Conservation (phyloP, 805 yeast species). For the Candida ovalis region DNA sequence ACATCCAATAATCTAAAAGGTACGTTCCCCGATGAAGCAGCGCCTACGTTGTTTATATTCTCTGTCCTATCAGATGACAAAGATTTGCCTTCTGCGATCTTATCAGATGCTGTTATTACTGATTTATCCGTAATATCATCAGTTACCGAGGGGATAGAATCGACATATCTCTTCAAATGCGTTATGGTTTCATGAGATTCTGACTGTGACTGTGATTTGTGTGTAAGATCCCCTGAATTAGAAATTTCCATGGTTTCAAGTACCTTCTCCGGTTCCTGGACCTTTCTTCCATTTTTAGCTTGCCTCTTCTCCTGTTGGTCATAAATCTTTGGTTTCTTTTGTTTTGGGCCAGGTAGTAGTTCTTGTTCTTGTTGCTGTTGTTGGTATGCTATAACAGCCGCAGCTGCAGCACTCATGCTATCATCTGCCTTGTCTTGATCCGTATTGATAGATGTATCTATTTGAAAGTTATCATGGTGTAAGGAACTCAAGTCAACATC, state of each 20-base stretch:
- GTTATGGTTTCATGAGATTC: no score
- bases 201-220: not conserved
- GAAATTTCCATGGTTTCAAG: no score
- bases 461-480: slow-evolving; percentile 24
- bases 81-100: no score
- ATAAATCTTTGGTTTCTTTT: not conserved
- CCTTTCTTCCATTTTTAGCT: no score
- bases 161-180: no score
- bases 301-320: not conserved
- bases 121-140: no score
- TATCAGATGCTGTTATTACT: no score
- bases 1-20: slow-evolving; percentile 16
- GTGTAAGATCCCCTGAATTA: not conserved
- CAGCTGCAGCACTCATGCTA: slow-evolving; percentile 19
- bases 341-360: not conserved
- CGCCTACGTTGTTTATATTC: not conserved
- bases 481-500: slow-evolving; percentile 22
- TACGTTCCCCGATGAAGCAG: not conserved
- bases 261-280: no score
- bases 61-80: not conserved
- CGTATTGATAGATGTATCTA: slow-evolving; percentile 21
- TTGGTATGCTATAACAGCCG: slow-evolving; percentile 22
- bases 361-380: slow-evolving; percentile 6
- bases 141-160: no score
- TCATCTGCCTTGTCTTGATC: slow-evolving; percentile 14